A percentile compares a stretch with the other conserved stretches of the same genome.
phyloP scores from a whole-genome alignment of 1,284 basidiomycete species.

The Neotropicomus parvogracilis region DNA sequence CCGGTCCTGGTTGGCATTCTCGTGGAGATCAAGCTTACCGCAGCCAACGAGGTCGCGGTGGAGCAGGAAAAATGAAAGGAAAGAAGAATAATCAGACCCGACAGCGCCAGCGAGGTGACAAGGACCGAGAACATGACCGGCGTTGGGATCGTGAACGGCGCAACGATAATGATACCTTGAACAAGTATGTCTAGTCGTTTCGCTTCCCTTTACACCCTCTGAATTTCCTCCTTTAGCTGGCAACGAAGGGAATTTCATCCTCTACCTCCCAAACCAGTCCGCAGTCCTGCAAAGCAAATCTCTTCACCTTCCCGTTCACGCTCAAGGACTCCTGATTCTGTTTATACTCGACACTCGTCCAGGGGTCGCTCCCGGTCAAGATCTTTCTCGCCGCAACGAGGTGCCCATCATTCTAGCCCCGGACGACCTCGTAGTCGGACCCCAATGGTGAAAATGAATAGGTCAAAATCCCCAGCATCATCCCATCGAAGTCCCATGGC shows the following conservation, averaged over 20 bases:
- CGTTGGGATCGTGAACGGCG: conserved; percentile 57
- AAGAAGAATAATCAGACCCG: conserved; percentile 40
- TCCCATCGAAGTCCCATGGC: conserved; percentile 34
- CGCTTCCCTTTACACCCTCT: neutral
- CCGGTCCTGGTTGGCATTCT: conserved; percentile 56
- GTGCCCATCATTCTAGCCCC: conserved; percentile 49
- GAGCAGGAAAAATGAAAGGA: conserved; percentile 34
- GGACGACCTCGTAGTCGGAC: conserved; percentile 34
- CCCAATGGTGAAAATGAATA: conserved; percentile 28
- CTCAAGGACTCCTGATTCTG: conserved; percentile 60
- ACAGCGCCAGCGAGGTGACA: conserved; percentile 54
- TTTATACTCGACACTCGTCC: conserved; percentile 61
- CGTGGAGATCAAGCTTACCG: conserved; percentile 37
- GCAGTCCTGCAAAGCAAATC: conserved; percentile 32
- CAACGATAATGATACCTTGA: conserved; percentile 59
- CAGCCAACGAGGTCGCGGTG: conserved; percentile 39
- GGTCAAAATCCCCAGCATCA: conserved; percentile 38
- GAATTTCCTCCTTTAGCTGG: conserved; percentile 41
- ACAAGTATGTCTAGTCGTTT: conserved; percentile 53
- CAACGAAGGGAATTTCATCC: conserved; percentile 43
- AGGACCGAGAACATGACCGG: conserved; percentile 36
- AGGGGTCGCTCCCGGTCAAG: conserved; percentile 60
- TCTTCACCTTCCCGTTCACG: conserved; percentile 51
- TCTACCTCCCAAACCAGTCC: conserved; percentile 35
- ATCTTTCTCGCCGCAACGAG: conserved; percentile 54